Conservation (phyloP, 305 asterid genomes). For the Rubia tinctorum region DNA sequence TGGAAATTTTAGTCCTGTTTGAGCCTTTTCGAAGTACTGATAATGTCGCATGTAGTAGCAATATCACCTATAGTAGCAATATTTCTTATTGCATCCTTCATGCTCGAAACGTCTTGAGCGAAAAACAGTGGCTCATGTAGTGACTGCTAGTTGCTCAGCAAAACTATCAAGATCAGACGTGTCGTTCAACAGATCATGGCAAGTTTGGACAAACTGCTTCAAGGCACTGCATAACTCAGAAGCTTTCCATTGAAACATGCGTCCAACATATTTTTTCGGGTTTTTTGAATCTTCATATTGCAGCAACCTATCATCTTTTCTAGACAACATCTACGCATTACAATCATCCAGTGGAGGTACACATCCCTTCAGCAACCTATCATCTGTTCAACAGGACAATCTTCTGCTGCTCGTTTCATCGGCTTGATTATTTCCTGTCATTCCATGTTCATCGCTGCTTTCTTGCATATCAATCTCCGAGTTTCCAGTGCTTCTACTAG, state of each 20-base stretch:
- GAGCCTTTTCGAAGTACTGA: too few species aligned
- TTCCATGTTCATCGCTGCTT: too few species aligned
- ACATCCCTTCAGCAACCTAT: too few species aligned
- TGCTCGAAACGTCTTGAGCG: conserved; percentile 85
- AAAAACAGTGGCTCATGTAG: conserved; percentile 76
- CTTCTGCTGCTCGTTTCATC: too few species aligned
- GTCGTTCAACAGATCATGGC: conserved; percentile 57
- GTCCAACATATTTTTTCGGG: conserved; percentile 52
- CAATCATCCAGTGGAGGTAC: conserved; percentile 36
- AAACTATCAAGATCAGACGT: conserved; percentile 47
- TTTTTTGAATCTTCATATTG: conserved; percentile 34
- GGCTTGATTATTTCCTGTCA: too few species aligned
- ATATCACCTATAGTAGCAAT: too few species aligned
- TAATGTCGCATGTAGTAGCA: too few species aligned
- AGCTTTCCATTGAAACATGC: conserved; percentile 83
- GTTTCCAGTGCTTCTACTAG: conserved; percentile 35
- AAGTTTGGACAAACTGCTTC: conserved; percentile 53
- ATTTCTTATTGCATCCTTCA: conserved; percentile 55
- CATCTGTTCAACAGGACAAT: too few species aligned
- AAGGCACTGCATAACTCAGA: conserved; percentile 53
- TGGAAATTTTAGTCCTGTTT: too few species aligned
- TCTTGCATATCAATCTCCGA: too few species aligned
- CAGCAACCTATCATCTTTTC: conserved; percentile 28
- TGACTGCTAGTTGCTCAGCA: conserved; percentile 46
- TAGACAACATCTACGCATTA: conserved; percentile 25